Percentiles rank a stretch among this genome's conserved stretches.
Conservation (phyloP, 2,329 filamentous ascomycete species). For the Ramularia collo-cygni region DNA sequence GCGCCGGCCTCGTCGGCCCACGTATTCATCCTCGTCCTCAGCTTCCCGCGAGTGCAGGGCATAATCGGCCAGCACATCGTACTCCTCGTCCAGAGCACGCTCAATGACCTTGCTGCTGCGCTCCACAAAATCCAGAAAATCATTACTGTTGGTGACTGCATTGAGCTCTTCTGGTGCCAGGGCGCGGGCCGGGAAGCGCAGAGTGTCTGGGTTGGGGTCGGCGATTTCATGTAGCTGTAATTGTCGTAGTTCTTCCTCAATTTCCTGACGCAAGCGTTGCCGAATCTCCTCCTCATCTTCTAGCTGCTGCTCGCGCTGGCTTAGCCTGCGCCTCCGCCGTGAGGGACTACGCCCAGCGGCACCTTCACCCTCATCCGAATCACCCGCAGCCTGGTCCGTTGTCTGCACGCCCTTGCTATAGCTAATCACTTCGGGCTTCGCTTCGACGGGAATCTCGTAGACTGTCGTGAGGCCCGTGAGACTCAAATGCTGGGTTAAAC, state of each 20-base stretch:
- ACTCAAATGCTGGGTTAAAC: slow-evolving; percentile 62
- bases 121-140: slow-evolving; percentile 93
- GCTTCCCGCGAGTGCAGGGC: slow-evolving; percentile 67
- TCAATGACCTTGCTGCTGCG: slow-evolving; percentile 96
- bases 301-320: slow-evolving; percentile 65
- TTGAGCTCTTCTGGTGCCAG: slow-evolving; percentile 79
- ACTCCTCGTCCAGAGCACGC: slow-evolving; percentile 87
- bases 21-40: slow-evolving; percentile 69
- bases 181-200: slow-evolving; percentile 67
- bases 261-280: slow-evolving; percentile 75
- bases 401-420: slow-evolving; percentile 98
- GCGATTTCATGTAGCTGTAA: slow-evolving; percentile 48
- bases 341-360: slow-evolving; percentile 45
- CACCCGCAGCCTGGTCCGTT: slow-evolving; percentile 48
- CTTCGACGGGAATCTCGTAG: slow-evolving; percentile 67
- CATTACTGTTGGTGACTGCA: slow-evolving; percentile 83
- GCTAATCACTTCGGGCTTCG: slow-evolving; percentile 69
- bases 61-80: slow-evolving; percentile 94
- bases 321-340: slow-evolving; percentile 60
- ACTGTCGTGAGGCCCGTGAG: slow-evolving; percentile 68
- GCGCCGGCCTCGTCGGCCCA: slow-evolving; percentile 63
- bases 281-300: slow-evolving; percentile 77
- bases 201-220: slow-evolving; percentile 33
- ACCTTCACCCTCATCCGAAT: slow-evolving; percentile 51
- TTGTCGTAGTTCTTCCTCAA: slow-evolving; percentile 83